Evolutionary conservation across 106 monocot genomes (phyloP).

Genomic region (Dioscorea alata): DNA sequence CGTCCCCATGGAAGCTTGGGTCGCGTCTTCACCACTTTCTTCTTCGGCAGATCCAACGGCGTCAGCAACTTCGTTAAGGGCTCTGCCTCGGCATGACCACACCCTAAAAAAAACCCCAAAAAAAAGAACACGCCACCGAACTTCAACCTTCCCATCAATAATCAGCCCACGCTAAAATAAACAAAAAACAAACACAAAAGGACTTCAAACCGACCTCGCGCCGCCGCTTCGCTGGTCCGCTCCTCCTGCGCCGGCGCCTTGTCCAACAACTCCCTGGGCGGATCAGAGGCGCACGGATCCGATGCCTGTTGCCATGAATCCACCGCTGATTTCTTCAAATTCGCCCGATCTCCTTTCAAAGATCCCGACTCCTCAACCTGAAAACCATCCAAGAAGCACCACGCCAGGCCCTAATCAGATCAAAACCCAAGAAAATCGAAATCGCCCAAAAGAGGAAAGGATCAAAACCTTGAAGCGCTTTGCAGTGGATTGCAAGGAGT

Average conservation of each 20-base stretch:
- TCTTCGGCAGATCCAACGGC: constrained; percentile 18
- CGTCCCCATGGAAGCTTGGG: constrained; percentile 32
- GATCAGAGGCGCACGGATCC: neutral
- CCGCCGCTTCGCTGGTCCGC: neutral
- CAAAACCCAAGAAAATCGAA: neutral
- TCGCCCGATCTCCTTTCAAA: neutral
- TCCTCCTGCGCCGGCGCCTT: neutral
- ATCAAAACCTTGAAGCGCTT: constrained; percentile 34
- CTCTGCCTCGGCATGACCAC: constrained; percentile 6
- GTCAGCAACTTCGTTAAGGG: neutral
- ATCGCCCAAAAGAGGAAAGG: neutral
- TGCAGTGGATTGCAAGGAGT: constrained; percentile 8
- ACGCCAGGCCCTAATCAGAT: neutral
- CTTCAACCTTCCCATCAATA: neutral
- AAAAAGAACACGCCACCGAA: neutral
- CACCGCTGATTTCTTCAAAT: neutral
- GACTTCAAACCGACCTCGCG: constrained; percentile 5
- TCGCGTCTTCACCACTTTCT: constrained; percentile 13
- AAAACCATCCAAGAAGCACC: neutral
- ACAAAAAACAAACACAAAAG: neutral
- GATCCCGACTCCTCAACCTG: neutral
- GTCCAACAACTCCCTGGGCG: neutral
- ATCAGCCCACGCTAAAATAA: neutral
- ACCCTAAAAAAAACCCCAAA: neutral
- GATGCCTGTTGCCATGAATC: neutral